These are phyloP conservation scores for Trichoderma virens DNA, from an alignment of 495 filamentous ascomycete species.

Conservation along the genomic window DNA sequence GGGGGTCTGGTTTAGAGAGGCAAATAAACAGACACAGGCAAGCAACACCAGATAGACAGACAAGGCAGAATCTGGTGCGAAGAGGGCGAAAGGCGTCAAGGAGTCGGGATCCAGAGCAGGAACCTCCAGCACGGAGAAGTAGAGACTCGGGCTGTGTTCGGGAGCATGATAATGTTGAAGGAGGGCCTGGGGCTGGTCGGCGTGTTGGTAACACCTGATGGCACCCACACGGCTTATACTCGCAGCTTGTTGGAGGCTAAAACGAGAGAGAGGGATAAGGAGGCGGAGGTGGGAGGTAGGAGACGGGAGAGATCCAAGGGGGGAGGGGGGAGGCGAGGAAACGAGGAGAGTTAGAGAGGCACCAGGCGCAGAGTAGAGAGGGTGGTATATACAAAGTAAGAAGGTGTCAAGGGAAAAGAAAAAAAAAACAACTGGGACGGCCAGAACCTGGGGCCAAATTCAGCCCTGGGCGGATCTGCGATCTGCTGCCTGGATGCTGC, in stretches of 20 bases:
- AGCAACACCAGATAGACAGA: too few species aligned
- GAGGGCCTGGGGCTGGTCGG: neutral
- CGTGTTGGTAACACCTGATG: neutral
- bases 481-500: conserved; percentile 7
- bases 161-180: neutral
- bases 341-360: neutral
- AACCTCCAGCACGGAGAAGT: neutral
- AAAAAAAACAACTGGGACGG: too few species aligned
- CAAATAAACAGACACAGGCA: neutral
- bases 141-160: neutral
- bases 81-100: neutral
- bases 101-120: neutral
- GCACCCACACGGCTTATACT: neutral
- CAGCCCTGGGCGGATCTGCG: conserved; percentile 9
- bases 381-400: too few species aligned
- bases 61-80: neutral
- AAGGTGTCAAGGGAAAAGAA: too few species aligned
- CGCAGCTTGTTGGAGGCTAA: neutral
- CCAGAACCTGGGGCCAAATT: neutral
- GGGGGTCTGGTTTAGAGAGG: neutral
- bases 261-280: neutral
- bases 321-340: neutral
- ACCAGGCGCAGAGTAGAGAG: neutral
- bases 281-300: neutral
- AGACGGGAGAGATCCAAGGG: neutral